These are phyloP conservation scores for Ophiocordyceps polyrhachis-furcata DNA, from an alignment of 2,329 filamentous ascomycete genomes.

Conservation along the genomic window DNA sequence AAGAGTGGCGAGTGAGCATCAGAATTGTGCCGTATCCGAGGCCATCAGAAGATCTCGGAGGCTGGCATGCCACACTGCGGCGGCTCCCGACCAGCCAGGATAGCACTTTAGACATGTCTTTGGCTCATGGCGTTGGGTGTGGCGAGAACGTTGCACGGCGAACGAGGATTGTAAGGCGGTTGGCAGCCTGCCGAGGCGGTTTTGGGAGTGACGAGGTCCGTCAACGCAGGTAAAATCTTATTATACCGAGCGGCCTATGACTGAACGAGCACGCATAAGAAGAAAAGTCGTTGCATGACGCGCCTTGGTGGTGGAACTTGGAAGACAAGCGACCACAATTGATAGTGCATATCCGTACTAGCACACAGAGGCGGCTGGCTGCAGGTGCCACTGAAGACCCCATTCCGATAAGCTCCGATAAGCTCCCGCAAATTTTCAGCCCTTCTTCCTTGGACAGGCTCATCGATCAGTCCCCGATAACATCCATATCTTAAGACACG, in stretches of 20 bases:
- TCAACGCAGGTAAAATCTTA: not conserved
- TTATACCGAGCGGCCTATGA: not conserved
- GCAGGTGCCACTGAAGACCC: not conserved
- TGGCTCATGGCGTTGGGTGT: constrained; percentile 18
- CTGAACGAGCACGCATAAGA: constrained; percentile 1
- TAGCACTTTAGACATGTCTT: constrained; percentile 21
- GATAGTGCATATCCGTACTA: not conserved
- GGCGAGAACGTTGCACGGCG: not conserved
- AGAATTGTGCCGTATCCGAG: not conserved
- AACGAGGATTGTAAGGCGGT: not conserved
- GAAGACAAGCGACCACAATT: not conserved
- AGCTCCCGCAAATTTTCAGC: constrained; percentile 20
- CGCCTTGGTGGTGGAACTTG: constrained; percentile 5
- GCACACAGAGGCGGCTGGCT: not conserved
- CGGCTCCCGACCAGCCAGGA: constrained; percentile 18
- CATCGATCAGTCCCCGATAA: no score
- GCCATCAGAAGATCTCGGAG: constrained; percentile 3
- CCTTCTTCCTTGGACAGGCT: no score
- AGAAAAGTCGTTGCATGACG: constrained; percentile 20
- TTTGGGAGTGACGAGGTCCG: not conserved
- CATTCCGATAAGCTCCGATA: constrained; percentile 19
- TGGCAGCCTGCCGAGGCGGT: not conserved
- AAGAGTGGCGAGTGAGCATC: not conserved
- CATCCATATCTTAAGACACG: no score
- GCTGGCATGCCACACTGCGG: constrained; percentile 12